A percentile compares a stretch with the other conserved stretches of the same genome.
Evolutionary conservation across 345 rosid genomes (phyloP).

Genomic region (Punica granatum): DNA sequence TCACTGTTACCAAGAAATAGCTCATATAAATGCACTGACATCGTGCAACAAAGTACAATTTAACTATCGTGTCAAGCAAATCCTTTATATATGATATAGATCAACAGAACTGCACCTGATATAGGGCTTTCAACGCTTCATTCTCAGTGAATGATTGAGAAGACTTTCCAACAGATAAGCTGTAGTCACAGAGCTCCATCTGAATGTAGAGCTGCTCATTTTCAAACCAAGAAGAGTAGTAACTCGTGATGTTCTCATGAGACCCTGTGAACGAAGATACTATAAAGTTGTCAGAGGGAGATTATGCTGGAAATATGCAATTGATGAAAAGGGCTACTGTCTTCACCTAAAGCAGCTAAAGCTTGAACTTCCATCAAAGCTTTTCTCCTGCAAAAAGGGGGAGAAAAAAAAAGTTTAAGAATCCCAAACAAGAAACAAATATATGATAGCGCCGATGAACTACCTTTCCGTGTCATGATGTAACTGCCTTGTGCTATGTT

Average conservation of each 20-base stretch:
- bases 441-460: constrained; percentile 1
- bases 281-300: not conserved
- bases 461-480: constrained; percentile 79
- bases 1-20: not conserved
- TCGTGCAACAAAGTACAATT: not conserved
- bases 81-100: not conserved
- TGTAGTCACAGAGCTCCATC: constrained; percentile 86
- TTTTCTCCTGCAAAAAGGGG: constrained; percentile 60
- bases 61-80: not conserved
- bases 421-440: constrained; percentile 2
- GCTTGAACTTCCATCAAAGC: constrained; percentile 99
- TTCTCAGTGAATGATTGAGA: constrained; percentile 39
- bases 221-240: constrained; percentile 93
- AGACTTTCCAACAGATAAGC: constrained; percentile 50
- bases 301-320: not conserved
- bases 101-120: constrained; percentile 43
- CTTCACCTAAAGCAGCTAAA: constrained; percentile 84
- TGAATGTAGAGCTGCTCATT: constrained; percentile 89
- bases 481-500: constrained; percentile 59
- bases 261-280: constrained; percentile 38
- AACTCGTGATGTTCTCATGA: constrained; percentile 78
- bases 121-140: constrained; percentile 49
- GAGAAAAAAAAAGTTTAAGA: not conserved
- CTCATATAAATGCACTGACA: not conserved
- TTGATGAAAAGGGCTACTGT: not conserved